These are phyloP conservation scores for Colletotrichum sp. DNA, from an alignment of 2,329 filamentous ascomycete genomes.

Conservation along the genomic window DNA sequence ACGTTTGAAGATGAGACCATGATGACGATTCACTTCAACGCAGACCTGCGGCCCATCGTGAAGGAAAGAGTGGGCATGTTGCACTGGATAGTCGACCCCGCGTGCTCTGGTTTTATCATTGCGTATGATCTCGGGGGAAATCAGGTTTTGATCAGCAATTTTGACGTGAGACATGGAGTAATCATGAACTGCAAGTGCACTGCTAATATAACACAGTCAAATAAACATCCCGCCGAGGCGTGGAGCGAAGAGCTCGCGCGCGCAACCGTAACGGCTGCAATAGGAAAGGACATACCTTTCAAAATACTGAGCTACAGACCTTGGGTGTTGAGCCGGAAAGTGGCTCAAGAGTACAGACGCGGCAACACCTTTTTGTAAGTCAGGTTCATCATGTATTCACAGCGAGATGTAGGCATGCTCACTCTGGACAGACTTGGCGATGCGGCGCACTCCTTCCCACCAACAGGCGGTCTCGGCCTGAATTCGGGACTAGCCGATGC, in stretches of 20 bases:
- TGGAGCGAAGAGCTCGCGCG: conserved; percentile 40
- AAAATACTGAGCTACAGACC: conserved; percentile 45
- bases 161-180: conserved; percentile 35
- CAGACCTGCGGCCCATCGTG: conserved; percentile 41
- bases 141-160: conserved; percentile 48
- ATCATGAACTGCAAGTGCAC: too few relatives aligned
- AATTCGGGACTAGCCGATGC: conserved; percentile 37
- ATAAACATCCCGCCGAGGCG: conserved; percentile 36
- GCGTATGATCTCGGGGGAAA: conserved; percentile 45
- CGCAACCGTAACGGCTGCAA: conserved; percentile 34
- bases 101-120: conserved; percentile 47
- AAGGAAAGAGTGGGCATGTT: conserved; percentile 45
- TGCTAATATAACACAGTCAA: conserved; percentile 25
- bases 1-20: conserved; percentile 41
- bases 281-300: conserved; percentile 36
- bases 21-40: conserved; percentile 52
- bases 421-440: conserved; percentile 30
- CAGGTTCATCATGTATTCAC: fast-evolving
- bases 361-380: conserved; percentile 42
- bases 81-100: conserved; percentile 49
- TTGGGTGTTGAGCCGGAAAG: conserved; percentile 45
- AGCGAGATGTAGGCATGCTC: neutral
- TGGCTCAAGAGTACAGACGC: conserved; percentile 39
- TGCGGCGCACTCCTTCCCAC: conserved; percentile 37
- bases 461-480: conserved; percentile 35